Evolutionary conservation across 192 early-diverging fungal species (phyloP), one percentile per base, ranked within the genome.

Genomic region (Funneliformis mosseae): DNA sequence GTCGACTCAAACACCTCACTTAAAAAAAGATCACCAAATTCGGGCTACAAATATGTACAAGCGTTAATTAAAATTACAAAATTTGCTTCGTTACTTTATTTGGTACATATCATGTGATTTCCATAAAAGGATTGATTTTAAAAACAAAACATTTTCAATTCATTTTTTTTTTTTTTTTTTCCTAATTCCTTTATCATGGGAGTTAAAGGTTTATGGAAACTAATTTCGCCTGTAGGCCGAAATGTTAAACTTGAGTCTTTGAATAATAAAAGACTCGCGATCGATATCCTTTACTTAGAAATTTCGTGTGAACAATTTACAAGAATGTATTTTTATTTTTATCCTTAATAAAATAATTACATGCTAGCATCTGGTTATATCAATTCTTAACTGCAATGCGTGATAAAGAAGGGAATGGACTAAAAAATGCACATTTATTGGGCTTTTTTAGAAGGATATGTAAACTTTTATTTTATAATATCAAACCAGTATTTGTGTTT

Each of bases 401-500:
- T 33, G 96, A 97, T 85, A 89, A 88, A 39, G 91, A 96, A 28
- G 98, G 98, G 3, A 90, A 97, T 77, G 88, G 88, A 23, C 55
- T 99, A 25, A 86, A 87, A 27, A 93, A 94, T 78, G 96, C 95
- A 0, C 97, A 98, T 81, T 87, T 98, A 7, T 82, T 97, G 18
- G 98, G 98, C 7, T 99, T 98, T 88, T 96, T 97, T 80, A 88
- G 95, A 7, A 88, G 98, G 42, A 93, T 99, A 42, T 97, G 95
- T 83, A 99, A 99, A 85, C 89, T 99, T 3, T 83, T 99, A 23
- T 96, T 92, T 83, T 94, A 90, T 80, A 94, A 94, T 25, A 93
- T 99, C 41, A 90, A 88, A 62, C 98, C 98, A 11, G 93, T 99
- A 11, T 98, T 98, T 91, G 97, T 99, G 5, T 99, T 97, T 90